Evolutionary conservation across 2,329 filamentous ascomycete species (phyloP), one percentile per base, ranked within the genome.

Genomic region (Ascochyta koolunga): DNA sequence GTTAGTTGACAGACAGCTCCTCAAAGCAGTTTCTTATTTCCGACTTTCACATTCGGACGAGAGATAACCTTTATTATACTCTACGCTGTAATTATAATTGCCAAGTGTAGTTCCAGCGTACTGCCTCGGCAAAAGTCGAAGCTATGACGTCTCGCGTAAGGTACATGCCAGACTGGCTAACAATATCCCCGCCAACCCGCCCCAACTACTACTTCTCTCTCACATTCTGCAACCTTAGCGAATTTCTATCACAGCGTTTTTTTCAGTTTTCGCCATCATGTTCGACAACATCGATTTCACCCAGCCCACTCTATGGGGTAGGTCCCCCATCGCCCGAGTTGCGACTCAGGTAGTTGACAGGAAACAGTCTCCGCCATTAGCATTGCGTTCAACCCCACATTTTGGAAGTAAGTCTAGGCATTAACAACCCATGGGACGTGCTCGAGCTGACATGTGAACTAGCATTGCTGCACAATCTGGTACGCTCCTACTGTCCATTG

Each of bases 351-450:
- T 41, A 21, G 31, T 25, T 44, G n/a, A 52, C 44, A 25, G 35
- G 33, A 41, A 25, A 62, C 59, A 96, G 93, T 95, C 65, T 90
- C 91, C 64, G 90, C 88, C 41, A 83, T 82, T 50, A 85, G 90
- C 47, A 96, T 99, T 77, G 83, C 88, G 42, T 98, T 99, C 79
- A 99, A 99, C 78, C 95, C 95, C 19, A 88, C 95, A n/a, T 98
- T 97, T 78, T 99, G 95, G 95, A 99, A 99, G 93, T 96, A 83
- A 82, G 56, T 60, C 38, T 33, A 37, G 33, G 31, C 45, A 18
- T 51, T 18, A 21, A 8, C 13, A 18, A 0, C 4, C 15, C 16
- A 8, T 13, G 15, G 19, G n/a, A 10, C 11, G 24, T 46, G 37
- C 31, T n/a, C n/a, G 4, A 32, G 41, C 51, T 54, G 24, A 54